phyloP scores from a whole-genome alignment of 257 asterid species.

The Primulina huaijiensis region DNA sequence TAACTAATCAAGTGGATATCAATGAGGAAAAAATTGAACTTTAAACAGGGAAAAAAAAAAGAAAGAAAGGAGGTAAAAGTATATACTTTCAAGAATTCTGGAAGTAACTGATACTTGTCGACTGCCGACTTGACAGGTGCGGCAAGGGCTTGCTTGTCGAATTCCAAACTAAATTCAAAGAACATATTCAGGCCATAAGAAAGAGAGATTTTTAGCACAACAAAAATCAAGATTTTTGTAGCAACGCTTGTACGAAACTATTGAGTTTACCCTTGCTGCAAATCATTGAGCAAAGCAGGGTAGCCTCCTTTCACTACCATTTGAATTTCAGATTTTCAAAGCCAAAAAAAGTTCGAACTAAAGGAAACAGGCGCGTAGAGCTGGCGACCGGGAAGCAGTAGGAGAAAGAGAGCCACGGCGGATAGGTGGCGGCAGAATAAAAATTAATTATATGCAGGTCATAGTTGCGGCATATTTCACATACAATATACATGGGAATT shows the following conservation, averaged over 20 bases:
- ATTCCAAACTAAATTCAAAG: slow-evolving; percentile 31
- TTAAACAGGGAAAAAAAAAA: no score
- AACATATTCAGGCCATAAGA: slow-evolving; percentile 12
- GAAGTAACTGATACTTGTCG: slow-evolving; percentile 71
- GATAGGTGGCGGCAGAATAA: no score
- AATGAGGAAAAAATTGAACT: no score
- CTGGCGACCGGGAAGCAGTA: neutral
- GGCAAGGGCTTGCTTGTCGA: slow-evolving; percentile 59
- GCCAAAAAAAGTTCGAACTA: neutral
- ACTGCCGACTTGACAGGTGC: slow-evolving; percentile 66
- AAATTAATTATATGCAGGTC: no score
- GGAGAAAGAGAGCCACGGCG: neutral
- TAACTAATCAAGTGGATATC: neutral
- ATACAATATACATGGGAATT: no score
- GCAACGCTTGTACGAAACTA: no score
- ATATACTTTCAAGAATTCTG: slow-evolving; percentile 74
- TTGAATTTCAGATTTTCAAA: neutral
- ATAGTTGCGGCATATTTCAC: no score
- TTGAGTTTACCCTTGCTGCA: slow-evolving; percentile 28
- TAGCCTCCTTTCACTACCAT: slow-evolving; percentile 36
- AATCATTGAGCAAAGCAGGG: slow-evolving; percentile 23
- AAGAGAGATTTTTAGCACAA: neutral
- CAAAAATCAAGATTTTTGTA: neutral
- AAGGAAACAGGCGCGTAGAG: neutral
- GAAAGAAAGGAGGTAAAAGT: neutral